phyloP scores from a whole-genome alignment of 306 rosid genomes.

The Psophocarpus tetragonolobus region DNA sequence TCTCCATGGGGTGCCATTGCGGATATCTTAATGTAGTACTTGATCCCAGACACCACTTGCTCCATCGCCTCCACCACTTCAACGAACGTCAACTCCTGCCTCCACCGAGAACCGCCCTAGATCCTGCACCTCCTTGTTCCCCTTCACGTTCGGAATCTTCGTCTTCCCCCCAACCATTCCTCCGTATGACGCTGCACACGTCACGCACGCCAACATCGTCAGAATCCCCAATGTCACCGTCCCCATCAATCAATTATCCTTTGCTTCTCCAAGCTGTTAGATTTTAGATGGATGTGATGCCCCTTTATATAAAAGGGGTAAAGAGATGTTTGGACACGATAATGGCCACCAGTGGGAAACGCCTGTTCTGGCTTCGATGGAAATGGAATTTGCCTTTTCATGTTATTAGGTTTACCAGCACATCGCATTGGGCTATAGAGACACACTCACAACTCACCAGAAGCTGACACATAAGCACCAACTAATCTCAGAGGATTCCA shows the following conservation, averaged over 20 bases:
- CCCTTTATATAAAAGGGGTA: background rate
- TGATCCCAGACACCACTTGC: conserved; percentile 75
- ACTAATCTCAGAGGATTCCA: background rate
- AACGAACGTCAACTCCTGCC: conserved; percentile 48
- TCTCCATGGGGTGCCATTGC: conserved; percentile 28
- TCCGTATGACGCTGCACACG: conserved; percentile 19
- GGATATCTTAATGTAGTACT: conserved; percentile 58
- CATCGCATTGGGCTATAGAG: too few species aligned
- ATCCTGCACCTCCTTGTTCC: conserved; percentile 63
- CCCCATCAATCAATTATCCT: conserved; percentile 25
- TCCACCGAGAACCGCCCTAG: conserved; percentile 72
- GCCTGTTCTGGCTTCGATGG: background rate
- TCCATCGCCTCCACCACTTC: conserved; percentile 73
- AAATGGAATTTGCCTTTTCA: background rate
- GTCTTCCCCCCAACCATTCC: conserved; percentile 50
- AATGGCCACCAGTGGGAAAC: too few species aligned
- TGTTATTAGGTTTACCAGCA: background rate
- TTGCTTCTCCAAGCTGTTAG: background rate
- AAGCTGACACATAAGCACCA: background rate
- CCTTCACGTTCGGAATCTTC: conserved; percentile 52
- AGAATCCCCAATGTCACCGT: background rate
- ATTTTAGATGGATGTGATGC: background rate
- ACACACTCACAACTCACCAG: too few species aligned
- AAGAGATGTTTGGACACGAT: conserved; percentile 7
- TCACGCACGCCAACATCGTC: background rate